phyloP scores from a whole-genome alignment of 768 basidiomycete species.

The Kwoniella shandongensis region DNA sequence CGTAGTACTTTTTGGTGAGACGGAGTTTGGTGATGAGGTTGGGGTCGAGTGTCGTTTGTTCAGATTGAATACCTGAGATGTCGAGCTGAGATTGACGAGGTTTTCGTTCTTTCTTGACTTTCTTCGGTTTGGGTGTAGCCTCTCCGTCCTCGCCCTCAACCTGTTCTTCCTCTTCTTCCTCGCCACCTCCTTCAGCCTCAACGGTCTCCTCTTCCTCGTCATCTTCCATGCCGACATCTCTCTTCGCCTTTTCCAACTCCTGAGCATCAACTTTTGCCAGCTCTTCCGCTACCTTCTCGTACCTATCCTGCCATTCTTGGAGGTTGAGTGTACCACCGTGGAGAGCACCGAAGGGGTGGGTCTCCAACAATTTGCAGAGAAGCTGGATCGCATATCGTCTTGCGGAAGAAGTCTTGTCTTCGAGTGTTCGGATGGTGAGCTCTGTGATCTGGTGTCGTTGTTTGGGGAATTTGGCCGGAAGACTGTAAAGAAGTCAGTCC shows the following conservation, averaged over 20 bases:
- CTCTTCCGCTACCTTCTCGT: slow-evolving; percentile 64
- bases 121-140: slow-evolving; percentile 26
- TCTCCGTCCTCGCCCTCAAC: slow-evolving; percentile 15
- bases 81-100: slow-evolving; percentile 59
- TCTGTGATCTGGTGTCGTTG: slow-evolving; percentile 73
- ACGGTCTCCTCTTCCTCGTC: slow-evolving; percentile 37
- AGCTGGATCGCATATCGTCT: slow-evolving; percentile 78
- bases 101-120: slow-evolving; percentile 56
- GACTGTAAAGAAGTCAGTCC: slow-evolving; percentile 45
- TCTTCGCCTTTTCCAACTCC: slow-evolving; percentile 56
- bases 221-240: slow-evolving; percentile 51
- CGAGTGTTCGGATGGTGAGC: slow-evolving; percentile 73
- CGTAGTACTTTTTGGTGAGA: slow-evolving; percentile 79
- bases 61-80: slow-evolving; percentile 66
- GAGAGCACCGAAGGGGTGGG: slow-evolving; percentile 83
- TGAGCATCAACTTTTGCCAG: slow-evolving; percentile 68
- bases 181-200: slow-evolving; percentile 45
- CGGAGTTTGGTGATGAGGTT: slow-evolving; percentile 67
- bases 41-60: slow-evolving; percentile 69
- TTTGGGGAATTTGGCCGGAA: slow-evolving; percentile 77
- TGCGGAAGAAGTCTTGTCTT: slow-evolving; percentile 88
- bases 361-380: slow-evolving; percentile 70
- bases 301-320: slow-evolving; percentile 71
- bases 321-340: slow-evolving; percentile 78
- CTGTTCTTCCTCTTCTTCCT: slow-evolving; percentile 49